A percentile compares a stretch with the other conserved stretches of the same genome.
phyloP scores from a whole-genome alignment of 1,284 basidiomycete genomes.

The Rhizoctonia solani region DNA sequence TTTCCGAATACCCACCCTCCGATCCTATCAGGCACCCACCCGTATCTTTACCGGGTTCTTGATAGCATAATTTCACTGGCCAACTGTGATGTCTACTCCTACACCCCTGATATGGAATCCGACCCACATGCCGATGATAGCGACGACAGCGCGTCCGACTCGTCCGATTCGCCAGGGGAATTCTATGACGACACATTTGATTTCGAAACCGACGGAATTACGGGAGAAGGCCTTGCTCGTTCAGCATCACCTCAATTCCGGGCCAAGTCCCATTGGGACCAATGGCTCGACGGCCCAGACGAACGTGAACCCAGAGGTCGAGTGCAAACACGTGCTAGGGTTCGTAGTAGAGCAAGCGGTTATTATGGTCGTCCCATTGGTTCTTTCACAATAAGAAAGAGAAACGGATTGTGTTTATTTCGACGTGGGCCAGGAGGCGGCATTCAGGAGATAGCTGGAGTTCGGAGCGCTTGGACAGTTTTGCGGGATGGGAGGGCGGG shows the following conservation, averaged over 20 bases:
- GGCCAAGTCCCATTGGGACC: slow-evolving; percentile 34
- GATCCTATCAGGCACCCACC: slow-evolving; percentile 62
- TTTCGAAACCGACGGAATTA: slow-evolving; percentile 69
- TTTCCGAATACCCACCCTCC: slow-evolving; percentile 63
- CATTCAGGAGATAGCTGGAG: slow-evolving; percentile 27
- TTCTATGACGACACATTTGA: slow-evolving; percentile 66
- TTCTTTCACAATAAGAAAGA: slow-evolving; percentile 94
- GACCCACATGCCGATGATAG: slow-evolving; percentile 86
- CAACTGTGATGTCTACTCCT: slow-evolving; percentile 96
- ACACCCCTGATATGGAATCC: slow-evolving; percentile 90
- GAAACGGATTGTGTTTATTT: slow-evolving; percentile 92
- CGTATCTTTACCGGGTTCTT: slow-evolving; percentile 82
- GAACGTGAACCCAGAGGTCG: slow-evolving; percentile 37
- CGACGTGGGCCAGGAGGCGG: slow-evolving; percentile 80
- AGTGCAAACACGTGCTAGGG: slow-evolving; percentile 18
- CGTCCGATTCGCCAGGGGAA: slow-evolving; percentile 54
- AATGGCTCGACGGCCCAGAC: slow-evolving; percentile 42
- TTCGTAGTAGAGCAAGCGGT: slow-evolving; percentile 53
- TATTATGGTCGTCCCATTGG: slow-evolving; percentile 97
- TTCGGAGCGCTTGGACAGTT: slow-evolving; percentile 53
- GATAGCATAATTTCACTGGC: slow-evolving; percentile 88
- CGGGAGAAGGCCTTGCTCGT: slow-evolving; percentile 61
- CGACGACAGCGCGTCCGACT: slow-evolving; percentile 60
- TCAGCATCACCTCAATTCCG: slow-evolving; percentile 36
- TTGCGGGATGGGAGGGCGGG: slow-evolving; percentile 75